phyloP scores from a whole-genome alignment of 345 rosid species.

The Populus alba region DNA sequence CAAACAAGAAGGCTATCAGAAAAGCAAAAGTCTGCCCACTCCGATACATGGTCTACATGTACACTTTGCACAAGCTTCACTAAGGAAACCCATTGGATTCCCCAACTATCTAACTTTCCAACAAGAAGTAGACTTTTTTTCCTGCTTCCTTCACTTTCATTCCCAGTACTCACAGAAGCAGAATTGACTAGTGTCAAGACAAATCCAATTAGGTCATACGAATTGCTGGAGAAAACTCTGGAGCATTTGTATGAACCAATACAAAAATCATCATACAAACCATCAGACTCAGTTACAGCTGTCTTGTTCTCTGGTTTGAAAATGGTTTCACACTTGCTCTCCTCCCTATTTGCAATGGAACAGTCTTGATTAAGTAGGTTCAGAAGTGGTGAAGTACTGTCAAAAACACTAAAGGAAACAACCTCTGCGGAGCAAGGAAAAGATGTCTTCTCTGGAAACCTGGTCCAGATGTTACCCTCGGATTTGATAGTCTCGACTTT shows the following conservation, averaged over 20 bases:
- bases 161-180: constrained; percentile 30
- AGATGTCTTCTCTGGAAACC: constrained; percentile 64
- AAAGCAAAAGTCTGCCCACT: constrained; percentile 82
- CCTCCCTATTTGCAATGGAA: constrained; percentile 22
- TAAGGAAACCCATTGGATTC: constrained; percentile 78
- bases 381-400: constrained; percentile 39
- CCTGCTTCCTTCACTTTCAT: constrained; percentile 35
- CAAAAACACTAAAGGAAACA: constrained; percentile 74
- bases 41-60: constrained; percentile 33
- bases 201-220: constrained; percentile 76
- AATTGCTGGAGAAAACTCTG: constrained; percentile 72
- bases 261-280: constrained; percentile 29
- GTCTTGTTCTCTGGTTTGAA: constrained; percentile 29
- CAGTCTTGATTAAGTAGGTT: constrained; percentile 38
- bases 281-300: constrained; percentile 27
- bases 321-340: constrained; percentile 25
- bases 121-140: constrained; percentile 49
- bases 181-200: constrained; percentile 45
- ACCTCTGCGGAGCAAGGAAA: constrained; percentile 74
- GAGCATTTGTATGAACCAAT: constrained; percentile 53
- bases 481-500: constrained; percentile 56
- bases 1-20: constrained; percentile 84
- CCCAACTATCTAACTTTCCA: constrained; percentile 56
- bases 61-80: constrained; percentile 55
- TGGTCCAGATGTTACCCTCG: constrained; percentile 58